Percentiles rank a stretch among this genome's conserved stretches.
These are phyloP conservation scores for Medicago ruthenica DNA, from an alignment of 306 rosid genomes.

Conservation along the genomic window DNA sequence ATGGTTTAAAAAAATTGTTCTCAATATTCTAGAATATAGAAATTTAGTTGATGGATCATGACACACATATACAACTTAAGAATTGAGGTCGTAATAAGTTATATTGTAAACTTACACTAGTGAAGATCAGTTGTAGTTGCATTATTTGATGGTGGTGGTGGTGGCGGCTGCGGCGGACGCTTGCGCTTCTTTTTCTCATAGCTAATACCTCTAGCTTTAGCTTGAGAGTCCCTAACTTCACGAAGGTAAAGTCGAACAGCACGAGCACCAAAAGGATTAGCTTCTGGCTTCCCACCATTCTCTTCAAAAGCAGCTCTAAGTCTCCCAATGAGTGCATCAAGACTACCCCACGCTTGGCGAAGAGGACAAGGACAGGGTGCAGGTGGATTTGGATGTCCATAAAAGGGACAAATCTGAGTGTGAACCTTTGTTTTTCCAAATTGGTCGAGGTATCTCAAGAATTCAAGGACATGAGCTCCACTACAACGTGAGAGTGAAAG, in stretches of 20 bases:
- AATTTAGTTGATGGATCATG: neutral
- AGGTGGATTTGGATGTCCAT: slow-evolving; percentile 80
- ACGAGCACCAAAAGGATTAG: slow-evolving; percentile 83
- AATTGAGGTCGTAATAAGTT: neutral
- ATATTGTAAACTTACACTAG: neutral
- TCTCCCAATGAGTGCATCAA: slow-evolving; percentile 81
- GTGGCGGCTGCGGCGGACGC: slow-evolving; percentile 56
- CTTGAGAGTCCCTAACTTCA: slow-evolving; percentile 79
- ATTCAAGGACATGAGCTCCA: slow-evolving; percentile 80
- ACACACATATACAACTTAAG: neutral
- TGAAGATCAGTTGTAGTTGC: slow-evolving; percentile 15
- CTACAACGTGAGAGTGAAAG: slow-evolving; percentile 69
- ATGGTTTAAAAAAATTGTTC: neutral
- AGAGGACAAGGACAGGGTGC: slow-evolving; percentile 84
- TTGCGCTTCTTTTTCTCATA: slow-evolving; percentile 84
- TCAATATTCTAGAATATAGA: neutral
- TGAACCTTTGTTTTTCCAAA: slow-evolving; percentile 88
- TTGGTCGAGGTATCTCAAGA: slow-evolving; percentile 75
- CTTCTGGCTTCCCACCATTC: slow-evolving; percentile 63
- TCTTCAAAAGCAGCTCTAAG: slow-evolving; percentile 92
- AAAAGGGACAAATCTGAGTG: slow-evolving; percentile 75
- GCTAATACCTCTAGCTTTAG: slow-evolving; percentile 86
- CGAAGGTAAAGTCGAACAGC: slow-evolving; percentile 79
- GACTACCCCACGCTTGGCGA: slow-evolving; percentile 93
- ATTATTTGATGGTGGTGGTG: slow-evolving; percentile 34